Evolutionary conservation across 495 filamentous ascomycete species (phyloP).

Genomic region (Talaromyces adpressus): DNA sequence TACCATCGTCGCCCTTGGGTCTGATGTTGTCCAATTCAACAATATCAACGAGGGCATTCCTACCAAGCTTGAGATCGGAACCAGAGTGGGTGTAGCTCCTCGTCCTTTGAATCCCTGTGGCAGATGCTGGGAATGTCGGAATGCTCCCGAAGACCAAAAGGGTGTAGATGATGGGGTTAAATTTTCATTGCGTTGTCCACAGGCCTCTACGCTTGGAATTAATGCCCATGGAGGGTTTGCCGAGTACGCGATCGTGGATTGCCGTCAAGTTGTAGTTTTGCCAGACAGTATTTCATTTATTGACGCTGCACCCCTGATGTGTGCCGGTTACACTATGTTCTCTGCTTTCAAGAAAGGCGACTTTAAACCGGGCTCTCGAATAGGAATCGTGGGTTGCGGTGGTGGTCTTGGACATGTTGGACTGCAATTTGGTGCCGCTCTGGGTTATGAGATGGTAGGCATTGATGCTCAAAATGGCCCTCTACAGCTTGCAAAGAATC

Average conservation of each 20-base stretch:
- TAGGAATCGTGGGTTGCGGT: slow-evolving; percentile 20
- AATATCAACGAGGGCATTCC: slow-evolving; percentile 15
- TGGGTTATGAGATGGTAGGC: slow-evolving; percentile 18
- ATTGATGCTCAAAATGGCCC: slow-evolving; percentile 11
- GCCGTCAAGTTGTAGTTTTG: slow-evolving; percentile 19
- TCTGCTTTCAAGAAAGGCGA: slow-evolving; percentile 9
- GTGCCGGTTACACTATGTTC: slow-evolving; percentile 27
- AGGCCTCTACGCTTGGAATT: slow-evolving; percentile 14
- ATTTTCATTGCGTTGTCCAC: slow-evolving; percentile 11
- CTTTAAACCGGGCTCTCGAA: slow-evolving; percentile 7
- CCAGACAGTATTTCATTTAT: slow-evolving; percentile 24
- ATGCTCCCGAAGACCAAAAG: not conserved
- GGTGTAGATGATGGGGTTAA: not conserved
- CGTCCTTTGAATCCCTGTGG: slow-evolving; percentile 2
- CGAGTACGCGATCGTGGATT: slow-evolving; percentile 24
- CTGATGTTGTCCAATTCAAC: slow-evolving; percentile 16
- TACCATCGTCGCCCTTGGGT: slow-evolving; percentile 43
- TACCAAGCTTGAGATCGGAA: slow-evolving; percentile 22
- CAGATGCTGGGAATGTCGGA: slow-evolving; percentile 10
- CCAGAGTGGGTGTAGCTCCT: not conserved
- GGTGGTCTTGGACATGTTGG: slow-evolving; percentile 20
- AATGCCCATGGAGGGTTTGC: slow-evolving; percentile 24
- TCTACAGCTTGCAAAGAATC: not conserved
- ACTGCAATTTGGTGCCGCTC: slow-evolving; percentile 18
- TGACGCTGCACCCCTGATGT: slow-evolving; percentile 32